Evolutionary conservation across 768 basidiomycete genomes (phyloP).

Genomic region (Agaricus subrufescens): DNA sequence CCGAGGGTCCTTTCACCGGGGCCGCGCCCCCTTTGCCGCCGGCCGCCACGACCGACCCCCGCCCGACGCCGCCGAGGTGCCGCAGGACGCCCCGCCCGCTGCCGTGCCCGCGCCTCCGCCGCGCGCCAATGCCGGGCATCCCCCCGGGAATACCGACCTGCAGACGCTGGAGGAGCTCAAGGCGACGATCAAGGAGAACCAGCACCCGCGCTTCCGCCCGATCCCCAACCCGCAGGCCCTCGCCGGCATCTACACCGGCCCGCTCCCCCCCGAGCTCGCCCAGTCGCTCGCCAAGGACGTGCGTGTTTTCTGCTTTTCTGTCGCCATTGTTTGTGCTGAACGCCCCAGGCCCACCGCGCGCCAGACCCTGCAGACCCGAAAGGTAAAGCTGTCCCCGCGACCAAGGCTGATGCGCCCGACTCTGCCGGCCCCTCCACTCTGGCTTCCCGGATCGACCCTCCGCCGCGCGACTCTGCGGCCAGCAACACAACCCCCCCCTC

Average conservation of each 20-base stretch:
- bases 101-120: neutral
- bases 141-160: constrained; percentile 61
- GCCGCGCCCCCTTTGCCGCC: neutral
- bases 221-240: constrained; percentile 62
- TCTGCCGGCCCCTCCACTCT: neutral
- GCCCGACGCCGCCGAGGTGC: neutral
- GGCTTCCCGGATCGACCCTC: constrained; percentile 1
- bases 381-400: neutral
- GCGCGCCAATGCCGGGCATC: constrained; percentile 18
- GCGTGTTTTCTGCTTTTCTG: too few species aligned
- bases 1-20: neutral
- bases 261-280: constrained; percentile 16
- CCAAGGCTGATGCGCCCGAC: constrained; percentile 2
- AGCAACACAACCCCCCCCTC: neutral
- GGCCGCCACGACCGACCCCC: neutral
- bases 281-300: neutral
- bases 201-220: constrained; percentile 69
- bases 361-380: neutral
- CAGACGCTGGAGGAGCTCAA: constrained; percentile 76
- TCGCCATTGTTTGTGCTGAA: neutral
- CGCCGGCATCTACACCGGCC: constrained; percentile 60
- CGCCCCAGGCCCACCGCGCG: neutral
- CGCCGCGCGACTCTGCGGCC: neutral
- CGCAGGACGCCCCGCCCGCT: neutral
- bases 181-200: constrained; percentile 61